Percentiles rank a stretch among this genome's conserved stretches.
Evolutionary conservation across 371 early-diverging fungal species (phyloP).

Genomic region (Funneliformis caledonium): DNA sequence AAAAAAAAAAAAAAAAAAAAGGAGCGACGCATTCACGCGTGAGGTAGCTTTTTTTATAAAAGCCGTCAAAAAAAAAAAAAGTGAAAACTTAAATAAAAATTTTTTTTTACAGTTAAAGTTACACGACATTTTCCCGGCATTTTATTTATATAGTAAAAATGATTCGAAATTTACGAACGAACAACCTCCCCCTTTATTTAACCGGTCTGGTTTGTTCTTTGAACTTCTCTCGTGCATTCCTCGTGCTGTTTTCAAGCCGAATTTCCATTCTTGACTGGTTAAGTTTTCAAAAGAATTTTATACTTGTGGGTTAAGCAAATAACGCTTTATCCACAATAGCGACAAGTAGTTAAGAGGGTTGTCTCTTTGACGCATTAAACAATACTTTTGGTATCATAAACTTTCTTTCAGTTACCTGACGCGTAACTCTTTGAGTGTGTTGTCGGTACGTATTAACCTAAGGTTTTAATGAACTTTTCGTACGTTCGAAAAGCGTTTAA

Average conservation of each 20-base stretch:
- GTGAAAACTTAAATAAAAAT: neutral
- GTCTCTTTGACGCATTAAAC: neutral
- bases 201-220: neutral
- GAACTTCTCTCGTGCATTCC: constrained; percentile 1
- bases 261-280: neutral
- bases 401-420: neutral
- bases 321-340: neutral
- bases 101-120: neutral
- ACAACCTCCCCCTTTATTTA: neutral
- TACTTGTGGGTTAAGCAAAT: neutral
- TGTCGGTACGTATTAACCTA: neutral
- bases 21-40: neutral
- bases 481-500: neutral
- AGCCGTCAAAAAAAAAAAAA: neutral
- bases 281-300: neutral
- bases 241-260: constrained; percentile 3
- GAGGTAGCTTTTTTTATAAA: constrained; percentile 3
- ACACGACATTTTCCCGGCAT: constrained; percentile 21
- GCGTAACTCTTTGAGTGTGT: constrained; percentile 19
- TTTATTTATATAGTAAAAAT: constrained; percentile 8
- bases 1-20: neutral
- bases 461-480: neutral
- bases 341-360: neutral
- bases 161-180: neutral
- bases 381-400: neutral